phyloP scores from a whole-genome alignment of 371 early-diverging fungal species.

The Funneliformis caledonium region DNA sequence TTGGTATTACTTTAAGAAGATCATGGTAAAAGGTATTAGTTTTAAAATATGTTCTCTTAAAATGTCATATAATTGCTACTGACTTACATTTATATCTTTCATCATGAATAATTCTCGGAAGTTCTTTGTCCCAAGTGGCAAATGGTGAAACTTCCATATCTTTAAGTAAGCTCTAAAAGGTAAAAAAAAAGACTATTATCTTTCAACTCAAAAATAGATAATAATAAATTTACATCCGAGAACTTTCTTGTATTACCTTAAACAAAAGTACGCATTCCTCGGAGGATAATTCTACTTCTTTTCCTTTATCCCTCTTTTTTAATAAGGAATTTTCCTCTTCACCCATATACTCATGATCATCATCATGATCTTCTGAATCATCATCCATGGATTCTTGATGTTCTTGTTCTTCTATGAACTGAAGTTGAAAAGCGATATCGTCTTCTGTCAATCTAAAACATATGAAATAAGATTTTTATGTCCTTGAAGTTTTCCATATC shows the following conservation, averaged over 20 bases:
- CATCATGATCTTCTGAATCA: conserved; percentile 45
- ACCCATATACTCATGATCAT: conserved; percentile 20
- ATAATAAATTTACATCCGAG: background rate
- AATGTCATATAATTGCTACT: background rate
- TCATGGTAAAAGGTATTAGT: background rate
- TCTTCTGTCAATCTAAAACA: conserved; percentile 68
- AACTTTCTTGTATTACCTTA: conserved; percentile 19
- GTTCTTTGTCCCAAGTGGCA: conserved; percentile 41
- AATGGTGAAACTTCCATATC: conserved; percentile 43
- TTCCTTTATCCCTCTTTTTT: conserved; percentile 20
- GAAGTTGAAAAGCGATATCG: conserved; percentile 71
- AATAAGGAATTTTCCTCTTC: background rate
- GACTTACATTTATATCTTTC: conserved; percentile 40
- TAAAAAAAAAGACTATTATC: background rate
- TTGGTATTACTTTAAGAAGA: conserved; percentile 26
- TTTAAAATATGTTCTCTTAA: background rate
- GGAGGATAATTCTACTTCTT: conserved; percentile 16
- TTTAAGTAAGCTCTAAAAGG: conserved; percentile 30
- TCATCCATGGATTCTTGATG: conserved; percentile 40
- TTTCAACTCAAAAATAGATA: background rate
- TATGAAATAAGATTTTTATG: background rate
- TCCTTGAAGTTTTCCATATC: background rate
- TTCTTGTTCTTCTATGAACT: conserved; percentile 61
- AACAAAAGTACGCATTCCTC: conserved; percentile 27
- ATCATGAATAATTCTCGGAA: conserved; percentile 42